Evolutionary conservation across 768 basidiomycete genomes (phyloP).

Genomic region (Mycena galopus): DNA sequence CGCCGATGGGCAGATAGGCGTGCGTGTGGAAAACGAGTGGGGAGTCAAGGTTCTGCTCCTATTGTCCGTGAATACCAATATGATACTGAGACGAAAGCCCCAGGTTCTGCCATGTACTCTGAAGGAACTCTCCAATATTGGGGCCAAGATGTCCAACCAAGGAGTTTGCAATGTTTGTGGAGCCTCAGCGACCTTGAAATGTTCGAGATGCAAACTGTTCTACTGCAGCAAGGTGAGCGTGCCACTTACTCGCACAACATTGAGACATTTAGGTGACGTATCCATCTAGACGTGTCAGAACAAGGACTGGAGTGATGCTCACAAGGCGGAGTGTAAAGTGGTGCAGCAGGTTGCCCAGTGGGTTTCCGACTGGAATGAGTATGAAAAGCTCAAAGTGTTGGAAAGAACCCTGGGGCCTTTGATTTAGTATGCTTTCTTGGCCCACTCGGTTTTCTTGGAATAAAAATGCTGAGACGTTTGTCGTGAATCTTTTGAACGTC

Average conservation of each 20-base stretch:
- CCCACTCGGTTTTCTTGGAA: too few species aligned
- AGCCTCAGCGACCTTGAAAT: constrained; percentile 8
- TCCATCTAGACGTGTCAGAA: constrained; percentile 39
- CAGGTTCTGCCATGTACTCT: constrained; percentile 43
- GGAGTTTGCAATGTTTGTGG: constrained; percentile 21
- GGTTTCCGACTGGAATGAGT: constrained; percentile 42
- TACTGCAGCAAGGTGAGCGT: constrained; percentile 44
- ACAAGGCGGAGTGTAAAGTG: constrained; percentile 44
- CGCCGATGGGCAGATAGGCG: constrained; percentile 45
- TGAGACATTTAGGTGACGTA: not conserved
- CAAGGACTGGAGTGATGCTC: constrained; percentile 38
- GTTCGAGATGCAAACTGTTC: constrained; percentile 24
- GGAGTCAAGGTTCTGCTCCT: constrained; percentile 38
- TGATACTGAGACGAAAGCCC: not conserved
- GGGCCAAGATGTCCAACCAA: constrained; percentile 21
- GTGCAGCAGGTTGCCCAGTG: constrained; percentile 41
- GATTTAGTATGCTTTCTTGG: too few species aligned
- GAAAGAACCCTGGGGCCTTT: too few species aligned
- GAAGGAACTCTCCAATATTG: constrained; percentile 35
- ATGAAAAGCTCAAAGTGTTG: constrained; percentile 21
- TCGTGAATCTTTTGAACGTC: too few species aligned
- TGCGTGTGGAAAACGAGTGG: constrained; percentile 42
- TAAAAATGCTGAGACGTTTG: too few species aligned
- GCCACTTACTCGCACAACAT: too few species aligned
- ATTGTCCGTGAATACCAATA: not conserved